These are phyloP conservation scores for Eucalyptus curtisii DNA, from an alignment of 345 rosid species.

Conservation along the genomic window DNA sequence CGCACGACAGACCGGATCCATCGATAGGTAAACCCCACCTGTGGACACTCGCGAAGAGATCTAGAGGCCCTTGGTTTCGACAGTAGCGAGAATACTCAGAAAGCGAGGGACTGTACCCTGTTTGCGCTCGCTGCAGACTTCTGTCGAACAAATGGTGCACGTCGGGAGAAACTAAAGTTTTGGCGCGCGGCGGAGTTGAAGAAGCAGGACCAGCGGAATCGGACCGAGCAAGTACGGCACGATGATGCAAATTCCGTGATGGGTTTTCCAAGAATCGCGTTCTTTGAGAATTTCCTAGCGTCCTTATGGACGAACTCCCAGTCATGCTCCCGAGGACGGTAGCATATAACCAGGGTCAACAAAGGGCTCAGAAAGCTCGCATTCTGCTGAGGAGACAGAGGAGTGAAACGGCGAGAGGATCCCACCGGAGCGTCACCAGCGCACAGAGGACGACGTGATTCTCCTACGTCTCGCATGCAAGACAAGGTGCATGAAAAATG, in stretches of 20 bases:
- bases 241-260: background rate
- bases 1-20: constrained; percentile 53
- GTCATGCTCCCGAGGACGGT: background rate
- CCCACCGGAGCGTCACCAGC: background rate
- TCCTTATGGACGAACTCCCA: background rate
- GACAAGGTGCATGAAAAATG: background rate
- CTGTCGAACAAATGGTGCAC: constrained; percentile 14
- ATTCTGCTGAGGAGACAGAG: background rate
- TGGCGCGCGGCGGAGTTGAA: background rate
- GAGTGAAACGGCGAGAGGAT: background rate
- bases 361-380: background rate
- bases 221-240: background rate
- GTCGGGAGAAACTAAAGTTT: background rate
- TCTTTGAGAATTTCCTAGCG: background rate
- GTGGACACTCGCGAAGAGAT: constrained; percentile 35
- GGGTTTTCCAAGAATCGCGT: background rate
- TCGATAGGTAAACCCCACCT: constrained; percentile 33
- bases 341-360: background rate
- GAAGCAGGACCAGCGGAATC: background rate
- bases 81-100: constrained; percentile 39
- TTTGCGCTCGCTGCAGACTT: constrained; percentile 19
- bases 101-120: constrained; percentile 21
- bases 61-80: constrained; percentile 37
- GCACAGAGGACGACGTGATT: background rate
- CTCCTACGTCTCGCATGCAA: background rate